Conservation (phyloP, 306 rosid genomes). For the Astragalus membranaceus region DNA sequence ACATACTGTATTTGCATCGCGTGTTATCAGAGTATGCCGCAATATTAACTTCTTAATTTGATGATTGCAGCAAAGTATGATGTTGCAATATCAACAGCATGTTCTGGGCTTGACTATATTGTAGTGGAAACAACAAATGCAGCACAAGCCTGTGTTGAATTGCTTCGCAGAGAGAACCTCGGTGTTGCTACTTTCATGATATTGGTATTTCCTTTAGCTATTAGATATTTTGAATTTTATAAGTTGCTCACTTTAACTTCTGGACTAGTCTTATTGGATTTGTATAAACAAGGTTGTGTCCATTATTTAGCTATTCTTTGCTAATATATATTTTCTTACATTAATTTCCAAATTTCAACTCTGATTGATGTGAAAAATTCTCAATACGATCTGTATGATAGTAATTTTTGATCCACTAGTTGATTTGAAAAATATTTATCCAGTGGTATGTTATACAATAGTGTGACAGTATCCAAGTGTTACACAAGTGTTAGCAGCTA, state of each 20-base stretch:
- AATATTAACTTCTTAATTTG: conserved; percentile 9
- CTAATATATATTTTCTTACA: background rate
- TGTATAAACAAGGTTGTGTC: too few species aligned
- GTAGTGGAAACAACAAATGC: conserved; percentile 93
- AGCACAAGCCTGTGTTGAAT: conserved; percentile 92
- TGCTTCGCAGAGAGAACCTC: conserved; percentile 77
- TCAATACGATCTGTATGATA: too few species aligned
- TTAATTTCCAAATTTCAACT: background rate
- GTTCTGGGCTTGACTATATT: conserved; percentile 83
- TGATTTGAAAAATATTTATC: too few species aligned
- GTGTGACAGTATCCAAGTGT: too few species aligned
- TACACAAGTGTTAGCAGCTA: too few species aligned
- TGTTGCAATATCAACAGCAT: conserved; percentile 90
- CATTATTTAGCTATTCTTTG: background rate
- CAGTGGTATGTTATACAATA: too few species aligned
- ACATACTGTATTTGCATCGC: background rate
- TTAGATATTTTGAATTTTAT: conserved; percentile 8
- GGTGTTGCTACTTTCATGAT: conserved; percentile 95
- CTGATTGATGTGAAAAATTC: background rate
- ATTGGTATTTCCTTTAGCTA: conserved; percentile 52
- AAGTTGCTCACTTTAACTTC: background rate
- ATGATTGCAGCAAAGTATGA: conserved; percentile 79
- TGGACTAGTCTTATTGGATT: background rate
- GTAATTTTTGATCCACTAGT: too few species aligned
- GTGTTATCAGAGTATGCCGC: background rate